Percentiles rank a stretch among this genome's conserved stretches.
Evolutionary conservation across 805 yeast species (phyloP).

Genomic region (Sugiyamaella americana): DNA sequence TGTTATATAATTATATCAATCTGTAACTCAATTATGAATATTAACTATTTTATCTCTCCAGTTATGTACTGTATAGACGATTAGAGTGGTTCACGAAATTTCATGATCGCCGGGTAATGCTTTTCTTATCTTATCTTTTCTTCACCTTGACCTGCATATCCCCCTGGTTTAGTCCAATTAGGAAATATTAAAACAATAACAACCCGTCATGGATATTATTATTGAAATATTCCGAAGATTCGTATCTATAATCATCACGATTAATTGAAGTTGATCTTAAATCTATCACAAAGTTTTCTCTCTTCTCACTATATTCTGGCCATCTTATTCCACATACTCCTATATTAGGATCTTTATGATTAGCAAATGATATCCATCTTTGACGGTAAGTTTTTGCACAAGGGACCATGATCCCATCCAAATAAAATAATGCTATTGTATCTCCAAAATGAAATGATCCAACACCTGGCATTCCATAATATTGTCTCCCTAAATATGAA

Average conservation of each 20-base stretch:
- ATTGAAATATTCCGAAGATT: too few species aligned
- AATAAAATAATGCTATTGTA: constrained; percentile 1
- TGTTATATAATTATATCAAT: too few species aligned
- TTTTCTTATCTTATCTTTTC: neutral
- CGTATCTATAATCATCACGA: too few species aligned
- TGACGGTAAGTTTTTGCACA: constrained; percentile 14
- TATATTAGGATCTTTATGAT: constrained; percentile 13
- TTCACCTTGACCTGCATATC: too few species aligned
- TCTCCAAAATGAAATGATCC: constrained; percentile 16
- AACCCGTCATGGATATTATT: too few species aligned
- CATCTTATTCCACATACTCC: constrained; percentile 7
- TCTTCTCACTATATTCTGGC: constrained; percentile 14
- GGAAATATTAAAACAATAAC: too few species aligned
- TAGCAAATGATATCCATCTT: constrained; percentile 16
- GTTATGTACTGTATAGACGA: neutral
- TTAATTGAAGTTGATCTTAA: too few species aligned
- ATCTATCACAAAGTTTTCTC: too few species aligned
- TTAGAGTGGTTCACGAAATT: neutral
- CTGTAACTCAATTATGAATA: neutral
- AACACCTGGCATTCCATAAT: constrained; percentile 9
- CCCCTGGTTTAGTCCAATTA: too few species aligned
- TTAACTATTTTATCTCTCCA: neutral
- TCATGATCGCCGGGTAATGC: neutral
- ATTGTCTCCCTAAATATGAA: constrained; percentile 6
- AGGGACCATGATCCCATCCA: too few species aligned